Conservation (phyloP, 2,329 filamentous ascomycete species). For the Mycosphaerella sp. region DNA sequence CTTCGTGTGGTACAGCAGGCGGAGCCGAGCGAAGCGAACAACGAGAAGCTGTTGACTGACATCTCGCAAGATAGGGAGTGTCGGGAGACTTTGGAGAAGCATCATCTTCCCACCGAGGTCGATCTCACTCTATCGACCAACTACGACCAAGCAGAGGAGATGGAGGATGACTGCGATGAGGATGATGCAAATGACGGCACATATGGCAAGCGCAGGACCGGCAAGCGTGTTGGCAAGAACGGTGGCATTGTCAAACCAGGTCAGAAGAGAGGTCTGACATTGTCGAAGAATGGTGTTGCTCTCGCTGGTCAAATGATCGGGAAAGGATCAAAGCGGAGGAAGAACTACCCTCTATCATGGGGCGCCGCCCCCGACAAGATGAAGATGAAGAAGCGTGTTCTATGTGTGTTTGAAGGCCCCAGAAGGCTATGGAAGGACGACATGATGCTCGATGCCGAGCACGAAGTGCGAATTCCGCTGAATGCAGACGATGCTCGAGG, state of each 20-base stretch:
- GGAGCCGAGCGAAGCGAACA: constrained; percentile 53
- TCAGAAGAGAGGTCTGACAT: constrained; percentile 64
- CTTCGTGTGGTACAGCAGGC: constrained; percentile 56
- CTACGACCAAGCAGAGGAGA: constrained; percentile 50
- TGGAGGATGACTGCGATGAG: constrained; percentile 51
- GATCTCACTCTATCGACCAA: constrained; percentile 37
- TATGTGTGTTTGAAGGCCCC: constrained; percentile 84
- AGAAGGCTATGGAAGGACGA: constrained; percentile 93
- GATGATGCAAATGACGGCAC: constrained; percentile 49
- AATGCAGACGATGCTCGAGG: constrained; percentile 55
- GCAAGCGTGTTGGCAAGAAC: constrained; percentile 37
- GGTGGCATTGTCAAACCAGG: constrained; percentile 36
- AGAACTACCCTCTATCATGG: constrained; percentile 91
- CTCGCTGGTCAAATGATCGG: constrained; percentile 43
- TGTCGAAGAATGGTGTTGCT: constrained; percentile 66
- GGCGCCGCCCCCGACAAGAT: constrained; percentile 87
- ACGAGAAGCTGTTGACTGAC: constrained; percentile 49
- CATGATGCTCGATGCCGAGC: constrained; percentile 95
- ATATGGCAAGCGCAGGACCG: constrained; percentile 47
- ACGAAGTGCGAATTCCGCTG: constrained; percentile 82
- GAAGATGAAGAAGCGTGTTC: constrained; percentile 96
- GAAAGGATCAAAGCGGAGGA: constrained; percentile 75
- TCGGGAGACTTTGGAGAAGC: constrained; percentile 52
- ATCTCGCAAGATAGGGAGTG: constrained; percentile 55
- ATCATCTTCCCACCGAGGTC: constrained; percentile 48